Conservation (phyloP, 352 stramenopile species). For the Blastocystis sp. region DNA sequence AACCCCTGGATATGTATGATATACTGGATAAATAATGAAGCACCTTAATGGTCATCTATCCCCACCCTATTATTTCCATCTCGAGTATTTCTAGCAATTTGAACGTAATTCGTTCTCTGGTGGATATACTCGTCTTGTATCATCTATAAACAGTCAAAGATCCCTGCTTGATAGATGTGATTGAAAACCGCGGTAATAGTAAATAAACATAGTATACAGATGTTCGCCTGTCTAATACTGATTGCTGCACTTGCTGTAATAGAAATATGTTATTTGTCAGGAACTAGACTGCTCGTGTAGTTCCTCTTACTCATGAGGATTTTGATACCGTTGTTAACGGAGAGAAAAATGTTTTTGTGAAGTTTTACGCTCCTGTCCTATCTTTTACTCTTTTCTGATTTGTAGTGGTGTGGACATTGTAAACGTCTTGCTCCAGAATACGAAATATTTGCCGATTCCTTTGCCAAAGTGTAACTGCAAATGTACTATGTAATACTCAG, state of each 20-base stretch:
- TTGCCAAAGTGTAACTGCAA: not conserved
- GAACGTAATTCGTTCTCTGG: too few species aligned
- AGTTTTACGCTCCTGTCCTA: constrained; percentile 48
- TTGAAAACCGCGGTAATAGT: too few species aligned
- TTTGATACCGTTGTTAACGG: constrained; percentile 37
- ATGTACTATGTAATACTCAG: not conserved
- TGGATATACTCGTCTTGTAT: too few species aligned
- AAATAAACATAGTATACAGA: too few species aligned
- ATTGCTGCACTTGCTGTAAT: too few species aligned
- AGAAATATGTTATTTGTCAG: not conserved
- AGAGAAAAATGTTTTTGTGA: constrained; percentile 53
- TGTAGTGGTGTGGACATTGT: constrained; percentile 44
- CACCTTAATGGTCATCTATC: too few species aligned
- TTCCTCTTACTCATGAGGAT: not conserved
- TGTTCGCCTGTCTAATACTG: too few species aligned
- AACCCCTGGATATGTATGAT: not conserved
- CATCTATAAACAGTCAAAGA: too few species aligned
- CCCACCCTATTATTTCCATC: too few species aligned
- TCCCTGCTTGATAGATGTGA: too few species aligned
- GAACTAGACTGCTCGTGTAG: not conserved
- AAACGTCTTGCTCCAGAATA: constrained; percentile 32
- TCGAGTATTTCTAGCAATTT: too few species aligned
- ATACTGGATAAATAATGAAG: too few species aligned
- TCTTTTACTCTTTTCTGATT: not conserved
- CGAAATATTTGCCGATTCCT: not conserved